These are phyloP conservation scores for Thoreauomyces humboldtii DNA, from an alignment of 192 early-diverging fungal genomes.

Conservation along the genomic window DNA sequence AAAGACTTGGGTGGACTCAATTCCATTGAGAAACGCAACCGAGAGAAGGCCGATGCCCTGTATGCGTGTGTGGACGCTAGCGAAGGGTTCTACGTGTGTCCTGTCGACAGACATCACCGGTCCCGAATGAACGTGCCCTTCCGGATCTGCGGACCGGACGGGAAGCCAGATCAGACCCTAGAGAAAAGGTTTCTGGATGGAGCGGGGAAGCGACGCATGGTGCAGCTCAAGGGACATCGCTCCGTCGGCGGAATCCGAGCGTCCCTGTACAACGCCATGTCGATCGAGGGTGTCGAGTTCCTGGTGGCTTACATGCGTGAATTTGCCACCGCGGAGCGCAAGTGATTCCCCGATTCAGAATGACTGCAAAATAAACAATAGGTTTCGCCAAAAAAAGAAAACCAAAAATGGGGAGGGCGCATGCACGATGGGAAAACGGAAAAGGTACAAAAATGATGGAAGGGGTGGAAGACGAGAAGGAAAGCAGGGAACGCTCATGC, in stretches of 20 bases:
- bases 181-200: constrained; percentile 79
- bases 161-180: constrained; percentile 47
- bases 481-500: too few species aligned
- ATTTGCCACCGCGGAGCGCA: constrained; percentile 57
- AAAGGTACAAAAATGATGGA: too few species aligned
- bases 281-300: constrained; percentile 74
- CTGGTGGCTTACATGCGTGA: constrained; percentile 79
- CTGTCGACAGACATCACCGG: constrained; percentile 56
- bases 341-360: too few species aligned
- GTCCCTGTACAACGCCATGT: constrained; percentile 90
- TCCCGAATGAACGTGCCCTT: constrained; percentile 94
- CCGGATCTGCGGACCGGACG: constrained; percentile 58
- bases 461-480: too few species aligned
- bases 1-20: constrained; percentile 64
- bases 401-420: too few species aligned
- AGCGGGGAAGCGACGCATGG: constrained; percentile 73
- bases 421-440: too few species aligned
- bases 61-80: constrained; percentile 60
- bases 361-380: too few species aligned
- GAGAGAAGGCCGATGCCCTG: constrained; percentile 64
- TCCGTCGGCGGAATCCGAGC: constrained; percentile 90
- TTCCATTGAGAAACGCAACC: constrained; percentile 64
- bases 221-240: constrained; percentile 94
- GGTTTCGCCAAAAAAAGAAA: too few species aligned
- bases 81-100: constrained; percentile 67